These are phyloP conservation scores for Acorus calamus DNA, from an alignment of 106 monocot genomes.

Conservation along the genomic window DNA sequence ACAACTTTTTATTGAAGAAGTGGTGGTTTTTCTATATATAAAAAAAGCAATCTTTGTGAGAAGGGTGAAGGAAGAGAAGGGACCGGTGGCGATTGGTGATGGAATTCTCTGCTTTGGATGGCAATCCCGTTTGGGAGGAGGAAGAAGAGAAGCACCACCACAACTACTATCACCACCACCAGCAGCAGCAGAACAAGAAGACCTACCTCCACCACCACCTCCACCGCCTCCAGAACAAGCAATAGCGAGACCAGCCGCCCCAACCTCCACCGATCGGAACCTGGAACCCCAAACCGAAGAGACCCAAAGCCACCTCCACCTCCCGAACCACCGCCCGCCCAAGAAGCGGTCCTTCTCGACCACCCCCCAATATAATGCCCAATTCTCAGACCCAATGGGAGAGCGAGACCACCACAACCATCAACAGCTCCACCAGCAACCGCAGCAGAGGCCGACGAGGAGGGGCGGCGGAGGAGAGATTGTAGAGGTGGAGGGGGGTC, in stretches of 20 bases:
- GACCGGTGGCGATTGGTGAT: conserved; percentile 7
- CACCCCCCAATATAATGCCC: conserved; percentile 40
- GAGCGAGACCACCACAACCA: conserved; percentile 16
- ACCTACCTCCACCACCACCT: conserved; percentile 11
- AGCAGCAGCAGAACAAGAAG: conserved; percentile 16
- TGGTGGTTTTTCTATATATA: no score
- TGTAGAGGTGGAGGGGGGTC: conserved; percentile 74
- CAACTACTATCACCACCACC: conserved; percentile 2
- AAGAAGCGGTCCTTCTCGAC: conserved; percentile 20
- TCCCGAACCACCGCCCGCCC: neutral
- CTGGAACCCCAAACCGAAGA: conserved; percentile 11
- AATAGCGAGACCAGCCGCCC: conserved; percentile 5
- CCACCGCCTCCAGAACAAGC: neutral
- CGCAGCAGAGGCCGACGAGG: conserved; percentile 5
- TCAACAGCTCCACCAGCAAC: conserved; percentile 3
- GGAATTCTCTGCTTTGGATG: conserved; percentile 45
- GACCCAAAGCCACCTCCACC: conserved; percentile 15
- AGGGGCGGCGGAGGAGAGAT: conserved; percentile 34
- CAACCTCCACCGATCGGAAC: conserved; percentile 1
- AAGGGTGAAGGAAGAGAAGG: no score
- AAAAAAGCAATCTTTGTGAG: no score
- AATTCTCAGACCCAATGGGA: conserved; percentile 29
- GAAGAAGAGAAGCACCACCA: conserved; percentile 8
- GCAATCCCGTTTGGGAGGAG: conserved; percentile 26
- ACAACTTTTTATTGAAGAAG: no score